Conservation (phyloP, 2,329 filamentous ascomycete genomes). For the Pseudocercospora cruenta region DNA sequence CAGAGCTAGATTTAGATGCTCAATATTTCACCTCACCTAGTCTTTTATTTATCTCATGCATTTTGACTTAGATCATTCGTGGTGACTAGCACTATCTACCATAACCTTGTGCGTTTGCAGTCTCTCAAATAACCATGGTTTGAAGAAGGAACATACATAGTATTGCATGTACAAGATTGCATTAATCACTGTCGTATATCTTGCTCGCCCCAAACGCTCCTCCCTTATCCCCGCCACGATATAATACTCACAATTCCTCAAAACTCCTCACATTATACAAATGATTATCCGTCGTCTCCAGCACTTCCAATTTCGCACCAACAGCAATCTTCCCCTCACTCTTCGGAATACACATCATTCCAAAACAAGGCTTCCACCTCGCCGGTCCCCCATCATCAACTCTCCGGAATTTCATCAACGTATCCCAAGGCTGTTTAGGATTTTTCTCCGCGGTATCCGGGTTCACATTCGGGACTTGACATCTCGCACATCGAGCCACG, state of each 20-base stretch:
- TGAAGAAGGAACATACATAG: no score
- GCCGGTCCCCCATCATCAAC: slow-evolving; percentile 62
- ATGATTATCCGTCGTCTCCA: slow-evolving; percentile 61
- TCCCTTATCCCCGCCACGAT: no score
- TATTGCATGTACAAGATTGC: no score
- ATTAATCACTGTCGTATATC: no score
- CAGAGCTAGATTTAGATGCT: not conserved
- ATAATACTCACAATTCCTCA: slow-evolving; percentile 40
- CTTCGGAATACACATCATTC: slow-evolving; percentile 65
- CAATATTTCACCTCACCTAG: no score
- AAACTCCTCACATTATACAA: slow-evolving; percentile 49
- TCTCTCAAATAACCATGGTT: no score
- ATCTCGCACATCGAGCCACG: slow-evolving; percentile 62
- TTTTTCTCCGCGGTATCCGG: slow-evolving; percentile 64
- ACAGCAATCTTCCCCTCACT: slow-evolving; percentile 59
- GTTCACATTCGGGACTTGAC: slow-evolving; percentile 67
- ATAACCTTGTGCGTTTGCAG: not conserved
- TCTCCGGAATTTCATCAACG: slow-evolving; percentile 62
- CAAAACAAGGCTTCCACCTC: slow-evolving; percentile 69
- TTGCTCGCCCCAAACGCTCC: no score
- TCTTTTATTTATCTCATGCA: no score
- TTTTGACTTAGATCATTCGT: no score
- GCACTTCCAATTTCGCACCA: slow-evolving; percentile 62
- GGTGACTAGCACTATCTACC: not conserved
- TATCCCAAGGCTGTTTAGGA: slow-evolving; percentile 64